These are phyloP conservation scores for Megacollybia marginata DNA, from an alignment of 768 basidiomycete species.

Conservation along the genomic window DNA sequence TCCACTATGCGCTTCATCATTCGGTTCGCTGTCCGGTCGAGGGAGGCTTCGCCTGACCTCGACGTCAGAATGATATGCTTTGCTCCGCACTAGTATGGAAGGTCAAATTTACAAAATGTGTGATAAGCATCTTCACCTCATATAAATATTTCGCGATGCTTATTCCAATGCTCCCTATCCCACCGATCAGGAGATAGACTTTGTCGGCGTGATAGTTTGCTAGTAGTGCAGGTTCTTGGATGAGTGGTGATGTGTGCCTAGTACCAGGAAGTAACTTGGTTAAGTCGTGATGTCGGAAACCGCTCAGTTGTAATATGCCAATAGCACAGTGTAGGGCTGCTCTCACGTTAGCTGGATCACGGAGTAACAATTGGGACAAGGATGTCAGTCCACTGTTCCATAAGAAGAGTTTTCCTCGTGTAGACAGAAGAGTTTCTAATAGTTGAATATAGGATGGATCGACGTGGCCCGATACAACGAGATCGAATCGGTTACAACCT, in stretches of 20 bases:
- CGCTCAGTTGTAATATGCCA: background rate
- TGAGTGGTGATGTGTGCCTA: background rate
- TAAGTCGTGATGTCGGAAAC: background rate
- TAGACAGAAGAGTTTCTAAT: too few relatives aligned
- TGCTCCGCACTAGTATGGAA: conserved; percentile 21
- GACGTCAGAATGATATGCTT: conserved; percentile 28
- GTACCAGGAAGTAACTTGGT: background rate
- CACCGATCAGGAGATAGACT: conserved; percentile 7
- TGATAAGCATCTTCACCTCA: too few relatives aligned
- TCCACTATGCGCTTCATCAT: background rate
- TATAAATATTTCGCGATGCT: conserved; percentile 20
- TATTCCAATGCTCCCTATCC: background rate
- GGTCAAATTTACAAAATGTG: too few relatives aligned
- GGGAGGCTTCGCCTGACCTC: conserved; percentile 17
- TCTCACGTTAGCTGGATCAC: background rate
- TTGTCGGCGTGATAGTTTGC: conserved; percentile 5
- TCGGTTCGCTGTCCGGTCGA: background rate
- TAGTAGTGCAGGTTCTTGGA: background rate
- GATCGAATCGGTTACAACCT: too few relatives aligned
- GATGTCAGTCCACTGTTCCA: background rate
- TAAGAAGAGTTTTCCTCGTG: too few relatives aligned
- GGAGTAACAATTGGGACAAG: background rate
- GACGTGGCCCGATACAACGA: too few relatives aligned
- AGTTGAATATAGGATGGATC: too few relatives aligned
- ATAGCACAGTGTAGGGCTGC: background rate